Evolutionary conservation across 2,329 filamentous ascomycete species (phyloP).

Genomic region (Lasiodiplodia sp.): DNA sequence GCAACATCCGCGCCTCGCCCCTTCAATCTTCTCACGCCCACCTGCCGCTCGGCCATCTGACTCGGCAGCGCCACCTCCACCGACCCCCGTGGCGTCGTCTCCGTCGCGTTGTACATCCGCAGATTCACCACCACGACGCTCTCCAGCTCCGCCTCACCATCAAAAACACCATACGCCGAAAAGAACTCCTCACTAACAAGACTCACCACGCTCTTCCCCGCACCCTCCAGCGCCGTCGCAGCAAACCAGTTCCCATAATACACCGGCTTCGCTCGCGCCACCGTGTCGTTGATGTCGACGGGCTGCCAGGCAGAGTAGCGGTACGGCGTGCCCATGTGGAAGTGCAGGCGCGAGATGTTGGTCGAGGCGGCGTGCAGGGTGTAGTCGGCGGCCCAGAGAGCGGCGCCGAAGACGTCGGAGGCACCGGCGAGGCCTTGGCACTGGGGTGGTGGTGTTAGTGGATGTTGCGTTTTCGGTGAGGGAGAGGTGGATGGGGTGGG

Average conservation of each 20-base stretch:
- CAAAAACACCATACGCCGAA: background rate
- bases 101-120: background rate
- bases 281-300: background rate
- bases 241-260: background rate
- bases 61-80: background rate
- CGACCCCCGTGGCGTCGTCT: background rate
- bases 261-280: background rate
- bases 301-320: background rate
- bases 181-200: background rate
- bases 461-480: too few relatives aligned
- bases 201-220: background rate
- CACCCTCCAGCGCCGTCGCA: constrained; percentile 3
- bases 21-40: background rate
- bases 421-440: background rate
- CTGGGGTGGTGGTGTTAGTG: background rate
- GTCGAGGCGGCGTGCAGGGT: background rate
- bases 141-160: background rate
- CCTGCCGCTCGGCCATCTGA: background rate
- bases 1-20: background rate
- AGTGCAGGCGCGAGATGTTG: background rate
- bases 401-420: background rate
- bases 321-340: constrained; percentile 1
- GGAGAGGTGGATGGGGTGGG: too few relatives aligned
- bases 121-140: background rate
- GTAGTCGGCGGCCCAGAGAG: background rate